Base-by-base conservation (phyloP, 208 protist species). In the Balamuthia mandrillaris region DNA sequence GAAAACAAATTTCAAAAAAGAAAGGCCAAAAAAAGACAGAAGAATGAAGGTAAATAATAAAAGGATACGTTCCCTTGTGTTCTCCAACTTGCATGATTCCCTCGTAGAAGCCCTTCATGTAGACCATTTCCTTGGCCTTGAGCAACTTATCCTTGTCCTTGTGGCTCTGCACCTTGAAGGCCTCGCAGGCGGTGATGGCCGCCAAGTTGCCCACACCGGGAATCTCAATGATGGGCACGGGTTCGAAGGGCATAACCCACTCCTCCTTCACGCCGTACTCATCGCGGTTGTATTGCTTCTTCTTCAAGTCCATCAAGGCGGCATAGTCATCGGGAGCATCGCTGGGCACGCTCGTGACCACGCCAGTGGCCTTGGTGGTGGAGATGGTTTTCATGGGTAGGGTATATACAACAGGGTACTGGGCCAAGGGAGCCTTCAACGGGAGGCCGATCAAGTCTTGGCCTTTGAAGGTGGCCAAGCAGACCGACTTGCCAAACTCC, bases 251-350 rank as follows among this genome's bases (percentile, higher is more conserved):
- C 44, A 96, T 41, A 37, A 92, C 87, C 86, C 61, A 88, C 68
- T 89, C 86, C 56, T 92, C 86, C 77, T 97, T 96, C 29, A 98
- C 54, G 27, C 91, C 90, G 66, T 97, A 96, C 90, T 98, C 98
- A 3, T 78, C 89, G 54, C 97, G 91, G 87, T 98, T 96, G 21
- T 96, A 92, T 9, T 89, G 90, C 91, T 99, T 98, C 18, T 90
- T 91, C 70, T 97, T 92, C 44, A 99, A 94, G 87, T 99, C 97
- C 14, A 84, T 87, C 41, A 98, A 94, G 52, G 97, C 97, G 52
- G 97, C 97, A 90, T 98, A 99, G 92, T 99, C 99, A 86, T 99
- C 98, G 29, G 98, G 98, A 21, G 98, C 96, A 90, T 99, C 99
- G 37, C 94, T 95, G 77, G 98, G 97, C 39, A 99, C 98, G 24